Base-by-base conservation (phyloP, 176 grass and related monocot genomes). In the Elymus sibiricus region DNA sequence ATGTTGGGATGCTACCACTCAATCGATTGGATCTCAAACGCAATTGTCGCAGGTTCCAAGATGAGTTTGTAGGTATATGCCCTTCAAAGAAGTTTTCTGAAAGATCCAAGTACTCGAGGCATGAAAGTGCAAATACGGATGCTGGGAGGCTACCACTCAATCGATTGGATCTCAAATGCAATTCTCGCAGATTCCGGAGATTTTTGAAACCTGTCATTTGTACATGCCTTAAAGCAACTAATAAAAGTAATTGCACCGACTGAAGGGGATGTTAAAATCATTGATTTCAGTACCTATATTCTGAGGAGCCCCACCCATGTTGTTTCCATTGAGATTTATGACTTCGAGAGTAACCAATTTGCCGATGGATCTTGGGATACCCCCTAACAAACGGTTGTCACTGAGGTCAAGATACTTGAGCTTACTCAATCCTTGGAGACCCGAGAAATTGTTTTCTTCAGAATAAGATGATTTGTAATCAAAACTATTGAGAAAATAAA, bases 371-470 rank as follows among this genome's bases (percentile, higher is more conserved):
- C 1, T 19, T 22, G 11, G 25, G 31, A 87, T 76, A 62, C 34
- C 47, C 5, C 85, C 85, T 16, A 7, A 29, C 29, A 87, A 59
- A 24, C 2, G 24, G 11, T 74, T 87, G 0, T 0, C 3, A 16
- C 67, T 29, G 43, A 84, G 81, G 67, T 84, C 56, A 3, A 84
- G 81, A 72, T 84, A 71, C 31, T 60, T 70, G 34, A 84, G 81
- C 68, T 74, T 74, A 39, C 17, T 84, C 47, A 84, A 74, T 28
- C 64, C 42, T 84, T 24, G 44, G 8, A 84, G 44, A 10, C 53
- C 35, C 76, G 39, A 77, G 10, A 5, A 13, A 15, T 76, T 29
- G 5, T 51, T 29, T 32, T 4, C 9, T 44, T 21, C 16, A 37
- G 27, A 55, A 32, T 55, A n/a, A n/a, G 51, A 76, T 76, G 26